Evolutionary conservation across 225 moss, liverwort and hornwort genomes (phyloP), one percentile per base, ranked within the genome.

Genomic region (Anthoceros angustus): DNA sequence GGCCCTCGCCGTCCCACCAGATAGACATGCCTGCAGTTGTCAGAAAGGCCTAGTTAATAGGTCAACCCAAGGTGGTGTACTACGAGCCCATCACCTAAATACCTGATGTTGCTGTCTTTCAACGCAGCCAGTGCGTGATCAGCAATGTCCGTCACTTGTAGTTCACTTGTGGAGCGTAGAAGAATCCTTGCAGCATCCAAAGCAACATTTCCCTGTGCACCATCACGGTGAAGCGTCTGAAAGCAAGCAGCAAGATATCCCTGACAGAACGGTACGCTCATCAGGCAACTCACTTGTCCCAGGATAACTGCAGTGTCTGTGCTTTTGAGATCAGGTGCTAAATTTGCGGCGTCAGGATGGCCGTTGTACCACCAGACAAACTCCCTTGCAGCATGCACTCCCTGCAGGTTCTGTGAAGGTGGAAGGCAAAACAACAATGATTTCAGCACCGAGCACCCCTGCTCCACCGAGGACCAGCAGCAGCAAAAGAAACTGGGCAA

Each of bases 311-410:
- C 92, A 62, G 92, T 98, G 61, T 98, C 89, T 62, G 92, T 82
- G 74, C 78, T 62, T 66, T 83, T 89, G 21, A 98, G 84, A 76
- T 92, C 86, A 43, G 86, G 71, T 39, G 83, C 87, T 71, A 92
- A 71, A 70, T 75, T 74, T 32, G 74, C 82, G 70, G 73, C 79
- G 71, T 98, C 98, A 40, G 92, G 98, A 80, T 98, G 98, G 68
- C 98, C 98, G 74, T 98, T 98, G 69, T 98, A 98, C 98, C 92
- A 98, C 98, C 98, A 98, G 39, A 92, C 92, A 78, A 98, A 89
- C 70, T 98, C 92, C 75, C 92, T 81, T 61, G 98, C 92, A 48
- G 89, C 81, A 80, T 86, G 84, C 46, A 98, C 92, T 42, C 98
- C 92, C 38, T 66, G 25, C 43, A 98, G 71, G 63, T 83, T 84